Evolutionary conservation across 305 asterid species (phyloP).

Genomic region (Fraxinus velutina): DNA sequence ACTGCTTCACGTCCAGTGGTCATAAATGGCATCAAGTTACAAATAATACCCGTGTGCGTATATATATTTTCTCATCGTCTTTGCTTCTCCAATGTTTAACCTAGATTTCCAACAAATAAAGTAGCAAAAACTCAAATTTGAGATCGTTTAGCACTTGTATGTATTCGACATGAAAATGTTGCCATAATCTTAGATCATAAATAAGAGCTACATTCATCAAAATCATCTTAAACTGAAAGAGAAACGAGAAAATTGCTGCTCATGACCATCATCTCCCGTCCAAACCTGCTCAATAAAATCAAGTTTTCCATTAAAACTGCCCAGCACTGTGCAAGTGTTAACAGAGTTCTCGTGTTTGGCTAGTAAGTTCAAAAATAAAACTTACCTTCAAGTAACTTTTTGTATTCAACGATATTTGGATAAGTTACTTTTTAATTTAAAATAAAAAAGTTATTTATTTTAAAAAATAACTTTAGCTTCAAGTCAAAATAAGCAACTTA

Average conservation of each 20-base stretch:
- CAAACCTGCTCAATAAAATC: constrained; percentile 1
- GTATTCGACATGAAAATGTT: not conserved
- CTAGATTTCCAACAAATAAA: not conserved
- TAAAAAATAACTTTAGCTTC: not conserved
- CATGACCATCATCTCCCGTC: constrained; percentile 24
- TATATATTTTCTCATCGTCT: not conserved
- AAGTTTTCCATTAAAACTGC: not conserved
- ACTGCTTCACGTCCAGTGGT: not conserved
- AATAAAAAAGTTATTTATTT: not conserved
- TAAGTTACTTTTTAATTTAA: not conserved
- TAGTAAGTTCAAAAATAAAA: not conserved
- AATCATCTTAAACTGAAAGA: not conserved
- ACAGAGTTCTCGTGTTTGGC: not conserved
- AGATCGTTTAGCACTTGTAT: not conserved
- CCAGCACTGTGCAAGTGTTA: not conserved
- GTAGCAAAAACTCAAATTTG: not conserved
- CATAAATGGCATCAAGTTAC: not conserved
- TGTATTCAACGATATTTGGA: not conserved
- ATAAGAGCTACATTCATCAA: not conserved
- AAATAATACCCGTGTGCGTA: not conserved
- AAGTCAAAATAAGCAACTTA: not conserved
- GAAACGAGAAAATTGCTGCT: not conserved
- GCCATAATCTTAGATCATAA: not conserved
- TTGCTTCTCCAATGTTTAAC: not conserved
- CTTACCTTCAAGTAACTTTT: not conserved